Conservation (phyloP, 2,329 filamentous ascomycete genomes). For the Mollisia scopiformis region DNA sequence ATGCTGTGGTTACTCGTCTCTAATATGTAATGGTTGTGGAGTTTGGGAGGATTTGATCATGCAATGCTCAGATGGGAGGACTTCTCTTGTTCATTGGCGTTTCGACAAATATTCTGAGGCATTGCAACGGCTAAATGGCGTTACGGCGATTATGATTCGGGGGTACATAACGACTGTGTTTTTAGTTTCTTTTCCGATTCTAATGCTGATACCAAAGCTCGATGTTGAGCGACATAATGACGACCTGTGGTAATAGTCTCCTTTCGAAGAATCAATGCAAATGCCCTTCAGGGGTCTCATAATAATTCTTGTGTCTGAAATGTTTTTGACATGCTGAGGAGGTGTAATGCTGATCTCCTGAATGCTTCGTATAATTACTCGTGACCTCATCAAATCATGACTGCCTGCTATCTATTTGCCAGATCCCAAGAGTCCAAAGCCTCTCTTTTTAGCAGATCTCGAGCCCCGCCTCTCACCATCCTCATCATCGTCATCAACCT, state of each 20-base stretch:
- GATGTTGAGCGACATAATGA: neutral
- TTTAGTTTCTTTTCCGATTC: neutral
- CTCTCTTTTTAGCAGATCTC: slow-evolving; percentile 57
- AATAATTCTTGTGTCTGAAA: slow-evolving; percentile 3
- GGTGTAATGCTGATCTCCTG: neutral
- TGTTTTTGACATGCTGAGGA: neutral
- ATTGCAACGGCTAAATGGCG: too few species aligned
- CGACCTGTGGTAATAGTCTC: neutral
- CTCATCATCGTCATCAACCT: slow-evolving; percentile 59
- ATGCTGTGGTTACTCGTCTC: too few species aligned
- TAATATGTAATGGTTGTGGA: neutral
- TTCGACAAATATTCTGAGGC: neutral
- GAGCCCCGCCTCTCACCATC: slow-evolving; percentile 51
- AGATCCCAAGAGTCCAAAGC: slow-evolving; percentile 20
- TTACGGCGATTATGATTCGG: neutral
- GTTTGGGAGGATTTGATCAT: neutral
- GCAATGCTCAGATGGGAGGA: neutral
- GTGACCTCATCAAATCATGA: neutral
- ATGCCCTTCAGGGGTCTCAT: neutral
- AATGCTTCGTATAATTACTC: neutral
- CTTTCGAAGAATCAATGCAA: neutral
- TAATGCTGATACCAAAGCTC: neutral
- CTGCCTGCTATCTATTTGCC: slow-evolving; percentile 6
- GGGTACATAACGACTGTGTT: neutral
- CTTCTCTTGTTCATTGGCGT: neutral